Evolutionary conservation across 2,329 filamentous ascomycete species (phyloP).

Genomic region (Orbilia oligospora): DNA sequence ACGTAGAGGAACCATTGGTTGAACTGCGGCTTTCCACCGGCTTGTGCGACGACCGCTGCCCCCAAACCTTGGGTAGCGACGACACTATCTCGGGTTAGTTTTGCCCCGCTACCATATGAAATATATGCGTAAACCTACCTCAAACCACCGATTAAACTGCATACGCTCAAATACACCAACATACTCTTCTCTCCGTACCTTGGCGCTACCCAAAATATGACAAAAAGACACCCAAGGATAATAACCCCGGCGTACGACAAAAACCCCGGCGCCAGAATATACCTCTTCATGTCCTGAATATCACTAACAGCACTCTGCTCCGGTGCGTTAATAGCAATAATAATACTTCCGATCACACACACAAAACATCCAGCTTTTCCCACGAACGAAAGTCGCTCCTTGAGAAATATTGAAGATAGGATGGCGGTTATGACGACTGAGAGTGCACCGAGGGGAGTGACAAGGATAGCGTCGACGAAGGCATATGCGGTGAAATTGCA

Average conservation of each 20-base stretch:
- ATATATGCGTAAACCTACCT: conserved; percentile 67
- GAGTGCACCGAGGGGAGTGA: conserved; percentile 90
- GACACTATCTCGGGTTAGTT: conserved; percentile 71
- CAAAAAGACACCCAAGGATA: conserved; percentile 78
- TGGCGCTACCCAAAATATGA: conserved; percentile 85
- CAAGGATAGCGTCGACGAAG: conserved; percentile 95
- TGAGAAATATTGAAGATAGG: conserved; percentile 92
- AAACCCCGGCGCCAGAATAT: conserved; percentile 88
- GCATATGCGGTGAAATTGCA: conserved; percentile 98
- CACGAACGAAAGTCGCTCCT: conserved; percentile 93
- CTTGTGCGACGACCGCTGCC: conserved; percentile 89
- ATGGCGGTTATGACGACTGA: conserved; percentile 94
- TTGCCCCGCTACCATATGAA: neutral
- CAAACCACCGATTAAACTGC: conserved; percentile 91
- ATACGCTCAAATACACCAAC: conserved; percentile 97
- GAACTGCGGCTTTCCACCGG: conserved; percentile 85
- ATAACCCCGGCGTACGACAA: conserved; percentile 86
- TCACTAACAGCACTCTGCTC: conserved; percentile 84
- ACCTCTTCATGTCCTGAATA: conserved; percentile 93
- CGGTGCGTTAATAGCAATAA: conserved; percentile 95
- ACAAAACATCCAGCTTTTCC: conserved; percentile 96
- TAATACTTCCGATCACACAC: conserved; percentile 91
- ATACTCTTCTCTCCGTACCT: conserved; percentile 96
- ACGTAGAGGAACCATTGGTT: conserved; percentile 98
- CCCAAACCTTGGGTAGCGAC: conserved; percentile 95